Evolutionary conservation across 2,329 filamentous ascomycete genomes (phyloP), one percentile per base, ranked within the genome.

Genomic region (Neurospora crassa): DNA sequence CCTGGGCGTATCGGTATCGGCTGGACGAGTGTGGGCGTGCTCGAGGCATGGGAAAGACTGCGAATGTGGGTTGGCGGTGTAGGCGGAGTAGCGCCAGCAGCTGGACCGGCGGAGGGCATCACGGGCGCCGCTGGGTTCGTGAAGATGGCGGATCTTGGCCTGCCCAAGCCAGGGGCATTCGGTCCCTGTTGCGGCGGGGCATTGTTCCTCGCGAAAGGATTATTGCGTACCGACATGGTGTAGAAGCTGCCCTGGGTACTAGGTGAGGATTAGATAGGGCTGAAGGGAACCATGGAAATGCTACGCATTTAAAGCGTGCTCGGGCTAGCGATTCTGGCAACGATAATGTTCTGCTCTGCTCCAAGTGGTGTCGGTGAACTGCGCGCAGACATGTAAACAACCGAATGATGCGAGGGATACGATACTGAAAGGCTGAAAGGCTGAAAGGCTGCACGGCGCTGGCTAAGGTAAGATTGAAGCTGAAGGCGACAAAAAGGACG

Each of bases 111-210:
- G 70, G 78, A 74, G 74, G 77, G 75, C 74, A 84, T 75, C 74
- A 83, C 74, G 78, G 82, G 75, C n/a, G 82, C 81, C 6, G 89
- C 84, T n/a, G 90, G 87, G 63, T 75, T 69, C 7, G 89, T 84
- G 77, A 94, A 88, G 72, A 94, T 84, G 71, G 89, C 88, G 3
- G 94, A 97, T 79, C 93, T 94, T 11, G 93, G 92, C 75, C 93
- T 82, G 74, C 84, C 83, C 70, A 81, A 82, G 73, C 84, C 83
- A 71, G 81, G 77, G 47, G 80, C 79, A 68, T 80, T 82, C 43
- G 89, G 85, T 68, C 83, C 86, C 59, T 91, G 87, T 41, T 92
- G 92, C 29, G 90, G 86, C 18, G 92, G 91, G 67, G 86, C 83
- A 70, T 89, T 63, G 16, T 63, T 89, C 78, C 93, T 88, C 72